Base-by-base conservation (phyloP, 140 eudicot genomes). In the Flaveria floridana region DNA sequence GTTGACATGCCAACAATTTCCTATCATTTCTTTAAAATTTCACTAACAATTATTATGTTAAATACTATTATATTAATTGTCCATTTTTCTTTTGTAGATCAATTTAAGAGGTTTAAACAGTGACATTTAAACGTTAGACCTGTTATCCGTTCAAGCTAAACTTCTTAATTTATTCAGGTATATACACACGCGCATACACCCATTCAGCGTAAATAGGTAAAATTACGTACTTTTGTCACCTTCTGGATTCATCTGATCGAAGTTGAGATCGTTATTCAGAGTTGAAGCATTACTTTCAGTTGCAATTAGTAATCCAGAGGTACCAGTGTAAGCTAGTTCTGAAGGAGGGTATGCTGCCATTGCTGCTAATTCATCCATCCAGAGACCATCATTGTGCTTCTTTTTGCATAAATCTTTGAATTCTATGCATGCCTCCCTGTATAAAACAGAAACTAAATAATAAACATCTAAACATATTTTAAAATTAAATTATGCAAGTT, bases 361-460 rank as follows among this genome's bases (percentile, higher is more conserved):
- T 79, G 97, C 96, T 25, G 99, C 99, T 82, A 94, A 79, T 82
- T 94, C 97, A 78, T 87, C 92, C 89, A 86, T 89, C 99, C 99
- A 94, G 51, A 85, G 88, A 47, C 89, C 90, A 74, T 94, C 99
- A 16, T 80, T 81, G 74, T 81, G 84, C 83, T 94, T 94, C 84
- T 82, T 85, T 83, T 88, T 87, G 89, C 95, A 94, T 28, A 94
- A 80, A 41, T 91, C 97, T 81, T 68, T 88, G 73, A 94, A 94
- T 79, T 88, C 90, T 25, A 72, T 71, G 86, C 99, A 94, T 30
- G 99, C 99, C 56, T 78, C 95, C 95, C 99, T 94, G 66, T 64
- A 79, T 46, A 8, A 74, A 76, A 48, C 39, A 48, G n/a, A 61
- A 21, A 73, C 44, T 69, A 16, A 68, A 62, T 50, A 30, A 34